These are phyloP conservation scores for Aspergillus thermomutatus DNA, from an alignment of 2,329 filamentous ascomycete genomes.

Conservation along the genomic window DNA sequence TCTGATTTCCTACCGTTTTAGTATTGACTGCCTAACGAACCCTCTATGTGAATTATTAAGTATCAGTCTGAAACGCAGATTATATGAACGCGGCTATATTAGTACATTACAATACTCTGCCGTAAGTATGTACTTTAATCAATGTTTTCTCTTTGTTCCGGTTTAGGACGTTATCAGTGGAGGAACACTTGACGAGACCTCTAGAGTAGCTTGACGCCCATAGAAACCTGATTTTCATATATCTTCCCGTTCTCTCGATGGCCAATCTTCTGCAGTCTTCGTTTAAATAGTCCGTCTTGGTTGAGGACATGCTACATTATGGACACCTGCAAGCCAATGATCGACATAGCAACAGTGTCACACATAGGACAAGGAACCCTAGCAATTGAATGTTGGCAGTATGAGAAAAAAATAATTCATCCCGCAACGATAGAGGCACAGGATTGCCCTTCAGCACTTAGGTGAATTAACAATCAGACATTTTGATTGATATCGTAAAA, in stretches of 20 bases:
- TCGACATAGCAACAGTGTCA: neutral
- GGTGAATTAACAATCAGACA: slow-evolving; percentile 20
- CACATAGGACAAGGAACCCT: neutral
- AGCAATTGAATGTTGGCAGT: too few species aligned
- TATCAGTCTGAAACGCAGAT: neutral
- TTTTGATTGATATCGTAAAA: slow-evolving; percentile 29
- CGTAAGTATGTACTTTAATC: neutral
- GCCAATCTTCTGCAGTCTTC: neutral
- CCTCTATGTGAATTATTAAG: neutral
- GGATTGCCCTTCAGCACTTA: neutral
- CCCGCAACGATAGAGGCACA: neutral
- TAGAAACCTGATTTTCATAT: neutral
- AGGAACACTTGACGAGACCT: neutral
- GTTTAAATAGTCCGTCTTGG: neutral
- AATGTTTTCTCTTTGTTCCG: neutral
- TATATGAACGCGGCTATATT: neutral
- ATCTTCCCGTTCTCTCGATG: neutral
- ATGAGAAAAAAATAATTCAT: neutral
- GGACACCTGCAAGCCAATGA: neutral
- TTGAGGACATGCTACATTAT: neutral
- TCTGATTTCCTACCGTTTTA: neutral
- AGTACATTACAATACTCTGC: neutral
- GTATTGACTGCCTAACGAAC: neutral
- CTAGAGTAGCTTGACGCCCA: neutral
- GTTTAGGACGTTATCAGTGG: too few species aligned